Conservation (phyloP, 75 land plant species). For the Pinus tabuliformis region DNA sequence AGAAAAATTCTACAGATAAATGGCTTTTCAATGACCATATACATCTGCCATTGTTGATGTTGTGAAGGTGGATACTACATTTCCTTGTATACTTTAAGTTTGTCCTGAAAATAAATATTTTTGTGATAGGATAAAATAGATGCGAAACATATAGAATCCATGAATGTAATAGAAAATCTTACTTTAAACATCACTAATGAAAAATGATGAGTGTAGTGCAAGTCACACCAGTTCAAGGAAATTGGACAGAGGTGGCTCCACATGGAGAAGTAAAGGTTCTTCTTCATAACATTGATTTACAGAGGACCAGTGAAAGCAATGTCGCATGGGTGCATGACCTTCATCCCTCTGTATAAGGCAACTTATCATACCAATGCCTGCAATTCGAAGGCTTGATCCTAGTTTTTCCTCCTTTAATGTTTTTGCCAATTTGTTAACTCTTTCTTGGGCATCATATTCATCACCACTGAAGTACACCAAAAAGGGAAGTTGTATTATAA, state of each 20-base stretch:
- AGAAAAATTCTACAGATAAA: slow-evolving; percentile 83
- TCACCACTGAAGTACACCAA: slow-evolving; percentile 68
- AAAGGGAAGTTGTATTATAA: background rate
- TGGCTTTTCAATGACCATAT: slow-evolving; percentile 69
- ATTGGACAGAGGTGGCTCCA: slow-evolving; percentile 91
- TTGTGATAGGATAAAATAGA: background rate
- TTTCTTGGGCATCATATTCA: slow-evolving; percentile 97
- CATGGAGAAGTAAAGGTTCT: slow-evolving; percentile 89
- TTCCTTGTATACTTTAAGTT: slow-evolving; percentile 75
- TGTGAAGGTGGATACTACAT: slow-evolving; percentile 82
- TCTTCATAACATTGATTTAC: slow-evolving; percentile 72
- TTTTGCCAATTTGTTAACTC: slow-evolving; percentile 86
- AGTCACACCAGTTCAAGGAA: slow-evolving; percentile 87
- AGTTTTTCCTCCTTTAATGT: slow-evolving; percentile 67
- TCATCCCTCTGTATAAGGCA: slow-evolving; percentile 98
- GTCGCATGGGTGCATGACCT: slow-evolving; percentile 92
- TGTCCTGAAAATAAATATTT: slow-evolving; percentile 50
- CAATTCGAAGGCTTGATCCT: slow-evolving; percentile 48
- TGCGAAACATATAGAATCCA: background rate
- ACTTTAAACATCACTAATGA: background rate
- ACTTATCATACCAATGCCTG: slow-evolving; percentile 85
- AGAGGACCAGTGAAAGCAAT: slow-evolving; percentile 91
- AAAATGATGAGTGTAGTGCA: background rate
- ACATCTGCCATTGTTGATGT: slow-evolving; percentile 95
- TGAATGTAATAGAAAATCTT: slow-evolving; percentile 2